phyloP scores from a whole-genome alignment of 2,329 filamentous ascomycete genomes.

The Incumbomyces lentus region DNA sequence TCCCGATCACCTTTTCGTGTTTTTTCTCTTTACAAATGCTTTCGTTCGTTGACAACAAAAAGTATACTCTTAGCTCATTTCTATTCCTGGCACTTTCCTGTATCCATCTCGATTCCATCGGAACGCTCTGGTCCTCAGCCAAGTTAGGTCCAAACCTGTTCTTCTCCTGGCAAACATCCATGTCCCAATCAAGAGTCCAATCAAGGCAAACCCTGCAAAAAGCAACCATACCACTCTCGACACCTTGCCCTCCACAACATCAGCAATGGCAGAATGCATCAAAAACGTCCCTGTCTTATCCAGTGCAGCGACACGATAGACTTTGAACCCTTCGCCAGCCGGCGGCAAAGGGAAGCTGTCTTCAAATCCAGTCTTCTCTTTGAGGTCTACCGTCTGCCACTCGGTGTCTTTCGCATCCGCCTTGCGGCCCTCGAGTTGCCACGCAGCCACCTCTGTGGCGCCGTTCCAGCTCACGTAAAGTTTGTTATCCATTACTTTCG shows the following conservation, averaged over 20 bases:
- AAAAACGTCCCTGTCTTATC: constrained; percentile 9
- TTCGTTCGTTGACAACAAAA: too few species aligned
- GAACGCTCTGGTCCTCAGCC: not conserved
- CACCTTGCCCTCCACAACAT: constrained; percentile 6
- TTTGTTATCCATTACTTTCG: constrained; percentile 20
- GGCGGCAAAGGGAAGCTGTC: constrained; percentile 11
- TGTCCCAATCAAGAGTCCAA: not conserved
- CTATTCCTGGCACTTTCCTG: not conserved
- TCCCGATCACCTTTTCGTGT: too few species aligned
- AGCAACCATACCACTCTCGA: constrained; percentile 14
- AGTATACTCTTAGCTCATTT: constrained; percentile 1
- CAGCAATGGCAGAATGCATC: constrained; percentile 7
- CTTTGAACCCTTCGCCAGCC: constrained; percentile 4
- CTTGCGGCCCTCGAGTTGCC: constrained; percentile 12
- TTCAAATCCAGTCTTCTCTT: constrained; percentile 14
- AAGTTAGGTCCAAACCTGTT: not conserved
- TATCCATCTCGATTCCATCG: not conserved
- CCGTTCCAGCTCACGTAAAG: constrained; percentile 39
- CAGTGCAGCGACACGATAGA: constrained; percentile 13
- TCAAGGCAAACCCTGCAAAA: not conserved
- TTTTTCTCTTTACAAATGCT: too few species aligned
- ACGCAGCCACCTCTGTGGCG: constrained; percentile 29
- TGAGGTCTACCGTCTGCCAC: constrained; percentile 11
- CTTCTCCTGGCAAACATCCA: not conserved
- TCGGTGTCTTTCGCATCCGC: constrained; percentile 6